phyloP scores from a whole-genome alignment of 2,329 filamentous ascomycete genomes.

The Fragosphaeria purpurea region DNA sequence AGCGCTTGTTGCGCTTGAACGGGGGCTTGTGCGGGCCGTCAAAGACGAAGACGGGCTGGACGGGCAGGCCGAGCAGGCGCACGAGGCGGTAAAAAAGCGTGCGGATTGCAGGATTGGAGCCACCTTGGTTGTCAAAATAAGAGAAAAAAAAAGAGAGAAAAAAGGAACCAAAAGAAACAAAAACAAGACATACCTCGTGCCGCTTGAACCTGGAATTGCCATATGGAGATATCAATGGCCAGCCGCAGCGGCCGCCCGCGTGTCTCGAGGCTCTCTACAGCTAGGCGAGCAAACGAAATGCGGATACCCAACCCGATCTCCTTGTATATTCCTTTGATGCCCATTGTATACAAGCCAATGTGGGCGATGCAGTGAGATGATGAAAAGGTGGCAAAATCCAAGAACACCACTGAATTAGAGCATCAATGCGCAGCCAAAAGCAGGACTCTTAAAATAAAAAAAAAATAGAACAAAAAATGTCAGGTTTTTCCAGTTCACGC shows the following conservation, averaged over 20 bases:
- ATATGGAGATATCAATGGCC: slow-evolving; percentile 91
- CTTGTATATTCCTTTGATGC: slow-evolving; percentile 72
- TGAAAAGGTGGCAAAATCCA: too few species aligned
- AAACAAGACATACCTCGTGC: slow-evolving; percentile 47
- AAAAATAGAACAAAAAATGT: neutral
- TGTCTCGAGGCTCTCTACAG: slow-evolving; percentile 63
- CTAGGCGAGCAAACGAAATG: slow-evolving; percentile 72
- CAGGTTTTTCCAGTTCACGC: too few species aligned
- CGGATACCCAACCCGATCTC: slow-evolving; percentile 76
- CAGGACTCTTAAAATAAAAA: neutral
- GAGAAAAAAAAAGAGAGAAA: neutral
- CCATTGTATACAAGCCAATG: slow-evolving; percentile 32
- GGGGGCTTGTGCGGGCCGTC: slow-evolving; percentile 45
- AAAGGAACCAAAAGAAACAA: neutral
- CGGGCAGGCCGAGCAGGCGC: slow-evolving; percentile 35
- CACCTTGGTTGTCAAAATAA: slow-evolving; percentile 41
- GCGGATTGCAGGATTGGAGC: slow-evolving; percentile 78
- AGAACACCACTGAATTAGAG: too few species aligned
- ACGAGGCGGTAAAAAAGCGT: slow-evolving; percentile 89
- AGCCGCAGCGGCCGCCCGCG: slow-evolving; percentile 67
- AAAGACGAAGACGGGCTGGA: slow-evolving; percentile 44
- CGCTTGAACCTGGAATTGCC: slow-evolving; percentile 89
- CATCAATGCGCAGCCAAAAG: neutral
- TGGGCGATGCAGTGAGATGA: neutral
- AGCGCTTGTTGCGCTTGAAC: slow-evolving; percentile 79